Base-by-base conservation (phyloP, 257 asterid species). In the Scutellaria baicalensis region DNA sequence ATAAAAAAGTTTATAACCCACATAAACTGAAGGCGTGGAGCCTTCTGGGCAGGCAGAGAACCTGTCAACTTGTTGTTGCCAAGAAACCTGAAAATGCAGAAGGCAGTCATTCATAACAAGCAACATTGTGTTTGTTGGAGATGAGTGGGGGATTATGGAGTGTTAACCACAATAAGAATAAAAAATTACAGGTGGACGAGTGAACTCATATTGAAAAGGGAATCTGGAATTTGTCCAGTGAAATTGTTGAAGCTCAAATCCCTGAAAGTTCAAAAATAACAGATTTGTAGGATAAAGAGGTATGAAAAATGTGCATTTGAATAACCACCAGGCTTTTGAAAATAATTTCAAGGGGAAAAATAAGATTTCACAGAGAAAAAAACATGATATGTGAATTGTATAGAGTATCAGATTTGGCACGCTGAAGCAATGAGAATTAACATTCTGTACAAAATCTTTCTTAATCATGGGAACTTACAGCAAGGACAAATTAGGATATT, bases 171-270 rank as follows among this genome's bases (percentile, higher is more conserved):
- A 78, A 43, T 9, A 6, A 68, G 56, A 18, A 64, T 6, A 64
- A 43, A 59, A 21, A 57, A 55, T 82, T 88, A 86, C 96, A 88
- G 50, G 84, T 77, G 73, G 71, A 72, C 76, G 35, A 88, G 87
- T 59, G 74, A 65, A 57, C 74, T 69, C 69, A 63, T 70, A 60
- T 82, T 84, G 84, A 89, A 88, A 77, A 92, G 84, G 42, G 81
- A 74, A 63, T 80, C 82, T 40, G 95, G 95, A 64, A 85, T 74
- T 63, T 38, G 35, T 44, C 92, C 96, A 0, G 80, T 73, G 79
- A 92, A 80, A 75, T 78, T 86, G 81, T 89, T 92, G 92, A 84
- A 88, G 91, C 96, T 89, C 80, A 92, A 81, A 80, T 92, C 98
- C 88, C 98, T 92, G 88, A 49, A 71, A 76, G 52, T 44, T 44